These are phyloP conservation scores for Ottelia alismoides DNA, from an alignment of 106 monocot species.

Conservation along the genomic window DNA sequence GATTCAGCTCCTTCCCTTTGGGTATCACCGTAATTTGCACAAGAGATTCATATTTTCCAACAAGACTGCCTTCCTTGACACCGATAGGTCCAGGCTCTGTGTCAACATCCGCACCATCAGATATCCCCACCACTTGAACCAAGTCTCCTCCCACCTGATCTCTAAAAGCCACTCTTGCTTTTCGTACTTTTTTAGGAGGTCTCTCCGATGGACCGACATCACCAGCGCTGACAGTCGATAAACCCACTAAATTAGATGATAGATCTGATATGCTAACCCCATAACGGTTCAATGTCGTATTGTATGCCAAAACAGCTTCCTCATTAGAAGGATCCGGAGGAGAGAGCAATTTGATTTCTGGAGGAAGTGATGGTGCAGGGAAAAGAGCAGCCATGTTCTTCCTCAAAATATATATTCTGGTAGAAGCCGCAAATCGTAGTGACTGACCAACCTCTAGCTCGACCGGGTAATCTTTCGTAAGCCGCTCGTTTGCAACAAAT, in stretches of 20 bases:
- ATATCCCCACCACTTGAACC: conserved; percentile 77
- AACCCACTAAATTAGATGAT: conserved; percentile 19
- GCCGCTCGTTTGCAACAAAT: conserved; percentile 90
- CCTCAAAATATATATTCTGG: conserved; percentile 76
- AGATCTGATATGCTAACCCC: conserved; percentile 41
- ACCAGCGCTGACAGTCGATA: conserved; percentile 16
- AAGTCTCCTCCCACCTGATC: conserved; percentile 83
- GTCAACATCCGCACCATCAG: conserved; percentile 91
- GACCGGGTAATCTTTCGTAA: conserved; percentile 71
- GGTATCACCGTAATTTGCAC: conserved; percentile 84
- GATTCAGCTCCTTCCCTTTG: conserved; percentile 73
- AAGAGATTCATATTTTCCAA: conserved; percentile 95
- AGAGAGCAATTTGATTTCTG: conserved; percentile 64
- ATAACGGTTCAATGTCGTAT: conserved; percentile 88
- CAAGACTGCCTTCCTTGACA: conserved; percentile 94
- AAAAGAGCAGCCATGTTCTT: conserved; percentile 75
- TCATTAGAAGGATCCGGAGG: conserved; percentile 86
- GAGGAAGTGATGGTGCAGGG: conserved; percentile 33
- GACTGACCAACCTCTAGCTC: conserved; percentile 96
- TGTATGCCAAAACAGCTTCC: conserved; percentile 87
- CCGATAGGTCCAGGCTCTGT: conserved; percentile 88
- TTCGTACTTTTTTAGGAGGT: conserved; percentile 49
- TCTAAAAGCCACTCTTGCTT: conserved; percentile 52
- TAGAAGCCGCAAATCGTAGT: conserved; percentile 87
- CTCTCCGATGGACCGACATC: conserved; percentile 19